A percentile compares a stretch with the other conserved stretches of the same genome.
phyloP scores from a whole-genome alignment of 2,329 filamentous ascomycete species.

The Rhynchosporium secalis region DNA sequence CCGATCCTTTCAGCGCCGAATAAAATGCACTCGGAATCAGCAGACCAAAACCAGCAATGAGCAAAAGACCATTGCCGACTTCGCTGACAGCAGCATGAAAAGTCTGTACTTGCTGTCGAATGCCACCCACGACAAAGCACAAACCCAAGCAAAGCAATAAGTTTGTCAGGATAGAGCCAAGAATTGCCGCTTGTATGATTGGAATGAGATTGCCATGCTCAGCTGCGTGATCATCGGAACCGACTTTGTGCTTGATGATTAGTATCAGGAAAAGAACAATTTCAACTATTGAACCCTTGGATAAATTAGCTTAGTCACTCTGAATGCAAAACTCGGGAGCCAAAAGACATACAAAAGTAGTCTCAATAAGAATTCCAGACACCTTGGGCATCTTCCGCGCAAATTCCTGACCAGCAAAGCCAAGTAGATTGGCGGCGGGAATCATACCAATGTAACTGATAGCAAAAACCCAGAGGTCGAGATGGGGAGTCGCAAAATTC shows the following conservation, averaged over 20 bases:
- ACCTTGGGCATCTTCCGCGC: constrained; percentile 75
- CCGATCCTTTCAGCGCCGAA: constrained; percentile 12
- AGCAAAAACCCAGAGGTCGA: constrained; percentile 64
- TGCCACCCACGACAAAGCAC: constrained; percentile 78
- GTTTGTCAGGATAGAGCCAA: constrained; percentile 81
- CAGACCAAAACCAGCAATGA: constrained; percentile 58
- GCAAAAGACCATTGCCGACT: constrained; percentile 67
- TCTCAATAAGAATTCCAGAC: constrained; percentile 61
- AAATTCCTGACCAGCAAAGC: constrained; percentile 71
- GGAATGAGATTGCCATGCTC: constrained; percentile 48
- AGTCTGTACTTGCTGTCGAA: constrained; percentile 64
- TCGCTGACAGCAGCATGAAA: constrained; percentile 78
- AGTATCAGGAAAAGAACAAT: constrained; percentile 81
- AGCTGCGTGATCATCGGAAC: constrained; percentile 5
- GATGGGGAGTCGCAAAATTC: constrained; percentile 54
- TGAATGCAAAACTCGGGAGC: neutral
- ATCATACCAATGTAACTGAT: constrained; percentile 77
- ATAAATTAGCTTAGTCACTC: neutral
- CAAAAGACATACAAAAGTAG: constrained; percentile 46
- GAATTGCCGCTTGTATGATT: constrained; percentile 78
- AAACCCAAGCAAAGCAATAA: constrained; percentile 75
- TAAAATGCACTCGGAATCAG: constrained; percentile 64
- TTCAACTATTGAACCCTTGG: constrained; percentile 69
- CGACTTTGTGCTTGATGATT: constrained; percentile 45
- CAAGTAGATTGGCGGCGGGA: constrained; percentile 72